Conservation (phyloP, 305 asterid genomes). For the Fraxinus xanthoxyloides region DNA sequence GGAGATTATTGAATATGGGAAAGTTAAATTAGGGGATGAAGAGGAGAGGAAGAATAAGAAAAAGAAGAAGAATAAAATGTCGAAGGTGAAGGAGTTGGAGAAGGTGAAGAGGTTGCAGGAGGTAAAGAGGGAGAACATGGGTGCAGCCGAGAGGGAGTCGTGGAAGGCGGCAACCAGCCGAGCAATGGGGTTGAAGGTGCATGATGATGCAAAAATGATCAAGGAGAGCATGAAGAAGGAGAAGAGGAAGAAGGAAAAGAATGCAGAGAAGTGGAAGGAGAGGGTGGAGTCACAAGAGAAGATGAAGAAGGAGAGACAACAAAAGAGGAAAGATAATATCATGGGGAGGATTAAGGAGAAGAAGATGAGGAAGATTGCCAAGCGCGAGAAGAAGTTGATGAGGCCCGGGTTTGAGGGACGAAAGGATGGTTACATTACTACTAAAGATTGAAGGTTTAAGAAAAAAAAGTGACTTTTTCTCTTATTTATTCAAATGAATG, state of each 20-base stretch:
- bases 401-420: constrained; percentile 97
- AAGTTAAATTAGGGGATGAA: constrained; percentile 65
- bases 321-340: constrained; percentile 79
- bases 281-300: constrained; percentile 60
- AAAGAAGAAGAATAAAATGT: constrained; percentile 58
- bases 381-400: constrained; percentile 93
- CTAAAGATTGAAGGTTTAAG: constrained; percentile 48
- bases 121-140: constrained; percentile 61
- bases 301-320: constrained; percentile 63
- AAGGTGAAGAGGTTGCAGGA: constrained; percentile 57
- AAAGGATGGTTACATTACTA: constrained; percentile 56
- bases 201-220: constrained; percentile 65
- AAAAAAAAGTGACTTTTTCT: not conserved
- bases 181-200: constrained; percentile 91
- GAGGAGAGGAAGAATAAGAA: constrained; percentile 36
- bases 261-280: constrained; percentile 87
- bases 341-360: constrained; percentile 71
- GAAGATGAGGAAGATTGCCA: constrained; percentile 79
- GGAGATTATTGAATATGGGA: constrained; percentile 72
- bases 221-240: constrained; percentile 78
- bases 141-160: constrained; percentile 55
- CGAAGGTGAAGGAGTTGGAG: constrained; percentile 65
- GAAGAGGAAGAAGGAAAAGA: constrained; percentile 71
- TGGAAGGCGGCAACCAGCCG: constrained; percentile 77
- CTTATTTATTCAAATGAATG: not conserved